These are phyloP conservation scores for Elsinoe perseae DNA, from an alignment of 2,329 filamentous ascomycete species.

Conservation along the genomic window DNA sequence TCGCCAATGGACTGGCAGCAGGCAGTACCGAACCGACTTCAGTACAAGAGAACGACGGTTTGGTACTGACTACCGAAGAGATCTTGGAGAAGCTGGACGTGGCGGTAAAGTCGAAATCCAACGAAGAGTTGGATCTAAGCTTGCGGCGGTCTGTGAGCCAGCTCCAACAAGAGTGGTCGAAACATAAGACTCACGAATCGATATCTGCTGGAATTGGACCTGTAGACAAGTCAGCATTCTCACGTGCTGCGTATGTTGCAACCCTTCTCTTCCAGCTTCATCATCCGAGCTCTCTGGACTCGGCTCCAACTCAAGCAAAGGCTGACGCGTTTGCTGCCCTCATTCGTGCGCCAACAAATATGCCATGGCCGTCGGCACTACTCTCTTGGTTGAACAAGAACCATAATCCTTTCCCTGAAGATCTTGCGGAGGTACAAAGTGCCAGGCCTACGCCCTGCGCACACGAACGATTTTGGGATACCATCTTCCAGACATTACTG, in stretches of 20 bases:
- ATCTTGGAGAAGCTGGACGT: conserved; percentile 44
- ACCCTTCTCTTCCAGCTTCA: conserved; percentile 70
- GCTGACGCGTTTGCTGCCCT: conserved; percentile 12
- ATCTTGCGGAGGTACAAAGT: conserved; percentile 57
- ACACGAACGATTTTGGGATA: conserved; percentile 77
- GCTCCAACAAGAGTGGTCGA: conserved; percentile 26
- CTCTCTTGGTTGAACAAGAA: conserved; percentile 74
- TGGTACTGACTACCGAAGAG: conserved; percentile 70
- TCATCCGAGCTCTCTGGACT: conserved; percentile 46
- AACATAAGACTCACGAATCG: conserved; percentile 23
- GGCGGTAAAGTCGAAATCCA: conserved; percentile 28
- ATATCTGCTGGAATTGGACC: conserved; percentile 30
- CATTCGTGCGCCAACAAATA: conserved; percentile 19
- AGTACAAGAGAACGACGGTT: conserved; percentile 60
- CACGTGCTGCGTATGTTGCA: conserved; percentile 72
- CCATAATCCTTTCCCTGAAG: conserved; percentile 63
- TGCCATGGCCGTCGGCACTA: conserved; percentile 64
- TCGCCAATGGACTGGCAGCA: conserved; percentile 62
- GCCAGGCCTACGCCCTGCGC: conserved; percentile 65
- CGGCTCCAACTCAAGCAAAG: conserved; percentile 22
- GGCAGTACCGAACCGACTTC: conserved; percentile 45
- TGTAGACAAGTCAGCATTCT: conserved; percentile 50
- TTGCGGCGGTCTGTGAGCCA: conserved; percentile 26
- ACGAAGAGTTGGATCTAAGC: conserved; percentile 25
- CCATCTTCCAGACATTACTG: conserved; percentile 63